These are phyloP conservation scores for Cercospora zeina DNA, from an alignment of 2,329 filamentous ascomycete species.

Conservation along the genomic window DNA sequence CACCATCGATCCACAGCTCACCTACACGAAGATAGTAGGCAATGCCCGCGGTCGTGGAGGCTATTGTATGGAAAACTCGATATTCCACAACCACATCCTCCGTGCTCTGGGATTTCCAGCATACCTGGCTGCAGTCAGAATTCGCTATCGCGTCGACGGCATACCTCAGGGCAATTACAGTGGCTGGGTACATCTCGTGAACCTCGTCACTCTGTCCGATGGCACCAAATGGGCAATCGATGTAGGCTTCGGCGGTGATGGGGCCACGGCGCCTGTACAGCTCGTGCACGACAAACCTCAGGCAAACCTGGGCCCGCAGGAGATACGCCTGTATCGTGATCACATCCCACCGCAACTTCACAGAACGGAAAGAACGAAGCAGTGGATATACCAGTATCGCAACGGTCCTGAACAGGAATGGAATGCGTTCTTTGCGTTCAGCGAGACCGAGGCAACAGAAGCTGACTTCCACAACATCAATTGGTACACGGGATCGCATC, in stretches of 20 bases:
- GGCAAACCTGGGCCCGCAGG: constrained; percentile 31
- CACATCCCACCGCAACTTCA: constrained; percentile 31
- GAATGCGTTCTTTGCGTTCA: constrained; percentile 64
- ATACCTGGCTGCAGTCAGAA: constrained; percentile 43
- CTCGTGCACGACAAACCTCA: constrained; percentile 52
- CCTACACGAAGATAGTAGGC: constrained; percentile 54
- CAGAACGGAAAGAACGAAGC: constrained; percentile 38
- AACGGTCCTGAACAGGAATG: constrained; percentile 51
- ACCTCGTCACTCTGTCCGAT: constrained; percentile 49
- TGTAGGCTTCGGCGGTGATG: constrained; percentile 65
- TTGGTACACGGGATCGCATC: constrained; percentile 52
- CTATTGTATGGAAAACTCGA: constrained; percentile 62
- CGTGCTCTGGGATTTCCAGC: constrained; percentile 52
- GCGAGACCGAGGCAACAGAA: constrained; percentile 62
- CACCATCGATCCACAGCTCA: constrained; percentile 50
- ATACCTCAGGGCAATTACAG: constrained; percentile 29
- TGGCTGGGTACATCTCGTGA: constrained; percentile 44
- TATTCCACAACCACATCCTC: constrained; percentile 54
- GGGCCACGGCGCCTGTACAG: constrained; percentile 59
- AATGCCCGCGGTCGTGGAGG: constrained; percentile 52
- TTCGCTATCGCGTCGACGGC: constrained; percentile 26
- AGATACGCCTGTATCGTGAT: constrained; percentile 30
- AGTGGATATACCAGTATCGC: constrained; percentile 49
- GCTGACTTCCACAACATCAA: constrained; percentile 63
- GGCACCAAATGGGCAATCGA: constrained; percentile 58